These are phyloP conservation scores for Axilococcus clingmanii DNA, from an alignment of 139 green algal species.

Conservation along the genomic window DNA sequence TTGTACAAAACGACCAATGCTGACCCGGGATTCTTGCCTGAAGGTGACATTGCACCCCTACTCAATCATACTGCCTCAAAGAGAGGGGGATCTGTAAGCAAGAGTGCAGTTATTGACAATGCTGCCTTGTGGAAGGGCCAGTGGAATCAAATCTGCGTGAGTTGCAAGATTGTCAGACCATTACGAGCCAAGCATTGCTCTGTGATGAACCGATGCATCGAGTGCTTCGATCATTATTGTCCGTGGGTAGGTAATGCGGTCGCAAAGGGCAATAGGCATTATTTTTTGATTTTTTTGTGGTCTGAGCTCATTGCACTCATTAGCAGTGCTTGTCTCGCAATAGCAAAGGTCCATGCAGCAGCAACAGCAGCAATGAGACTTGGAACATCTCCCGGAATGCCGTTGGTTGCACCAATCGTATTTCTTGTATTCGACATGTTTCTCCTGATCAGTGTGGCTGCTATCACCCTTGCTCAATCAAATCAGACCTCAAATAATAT, in stretches of 20 bases:
- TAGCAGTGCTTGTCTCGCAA: slow-evolving; percentile 28
- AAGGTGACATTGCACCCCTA: background rate
- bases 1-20: slow-evolving; percentile 65
- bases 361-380: background rate
- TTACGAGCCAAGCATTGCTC: slow-evolving; percentile 87
- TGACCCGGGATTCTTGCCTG: slow-evolving; percentile 69
- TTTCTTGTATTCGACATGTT: slow-evolving; percentile 77
- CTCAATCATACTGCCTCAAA: background rate
- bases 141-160: slow-evolving; percentile 84
- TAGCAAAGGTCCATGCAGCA: slow-evolving; percentile 21
- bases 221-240: slow-evolving; percentile 96
- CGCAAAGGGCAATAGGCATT: slow-evolving; percentile 73
- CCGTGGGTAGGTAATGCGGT: slow-evolving; percentile 89
- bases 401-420: slow-evolving; percentile 22
- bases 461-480: slow-evolving; percentile 69
- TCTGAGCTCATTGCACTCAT: slow-evolving; percentile 71
- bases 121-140: slow-evolving; percentile 74
- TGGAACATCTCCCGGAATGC: background rate
- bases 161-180: slow-evolving; percentile 84
- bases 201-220: slow-evolving; percentile 76
- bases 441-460: slow-evolving; percentile 67
- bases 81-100: background rate
- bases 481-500: slow-evolving; percentile 73
- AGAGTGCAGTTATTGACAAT: slow-evolving; percentile 50
- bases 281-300: slow-evolving; percentile 82